phyloP scores from a whole-genome alignment of 495 filamentous ascomycete species.

The Penicillium turbatum region DNA sequence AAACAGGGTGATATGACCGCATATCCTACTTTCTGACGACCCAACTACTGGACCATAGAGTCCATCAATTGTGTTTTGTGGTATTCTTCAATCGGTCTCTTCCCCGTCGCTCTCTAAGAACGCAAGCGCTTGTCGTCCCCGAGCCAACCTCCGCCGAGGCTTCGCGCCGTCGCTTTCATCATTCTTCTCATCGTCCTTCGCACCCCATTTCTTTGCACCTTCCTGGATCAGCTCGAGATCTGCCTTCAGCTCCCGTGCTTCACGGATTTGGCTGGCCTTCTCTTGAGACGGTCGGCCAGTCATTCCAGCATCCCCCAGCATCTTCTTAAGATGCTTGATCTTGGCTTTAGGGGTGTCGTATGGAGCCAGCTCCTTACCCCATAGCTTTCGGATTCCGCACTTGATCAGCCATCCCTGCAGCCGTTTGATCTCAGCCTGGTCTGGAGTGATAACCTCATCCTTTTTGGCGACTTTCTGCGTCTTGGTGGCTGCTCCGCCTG shows the following conservation, averaged over 20 bases:
- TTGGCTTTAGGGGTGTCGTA: slow-evolving; percentile 73
- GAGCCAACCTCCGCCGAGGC: slow-evolving; percentile 38
- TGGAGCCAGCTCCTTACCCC: slow-evolving; percentile 75
- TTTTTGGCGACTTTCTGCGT: slow-evolving; percentile 37
- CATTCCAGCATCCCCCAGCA: slow-evolving; percentile 82
- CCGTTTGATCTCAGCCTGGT: slow-evolving; percentile 82
- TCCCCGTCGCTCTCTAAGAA: slow-evolving; percentile 53
- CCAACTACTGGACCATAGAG: slow-evolving; percentile 2
- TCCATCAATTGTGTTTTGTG: neutral
- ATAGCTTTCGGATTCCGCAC: slow-evolving; percentile 92
- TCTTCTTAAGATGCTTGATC: slow-evolving; percentile 70
- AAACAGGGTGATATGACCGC: slow-evolving; percentile 2
- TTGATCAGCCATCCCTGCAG: slow-evolving; percentile 84
- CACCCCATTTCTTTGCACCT: slow-evolving; percentile 74
- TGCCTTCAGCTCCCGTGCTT: slow-evolving; percentile 70
- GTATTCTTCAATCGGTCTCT: slow-evolving; percentile 45
- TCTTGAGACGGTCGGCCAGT: slow-evolving; percentile 77
- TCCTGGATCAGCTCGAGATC: slow-evolving; percentile 80
- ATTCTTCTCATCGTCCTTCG: slow-evolving; percentile 33
- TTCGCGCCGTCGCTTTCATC: slow-evolving; percentile 39
- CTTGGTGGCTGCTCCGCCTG: slow-evolving; percentile 30
- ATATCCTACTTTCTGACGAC: neutral
- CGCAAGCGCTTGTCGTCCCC: slow-evolving; percentile 48
- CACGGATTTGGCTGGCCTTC: slow-evolving; percentile 81
- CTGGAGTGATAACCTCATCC: slow-evolving; percentile 53